These are phyloP conservation scores for Cryphonectria japonica DNA, from an alignment of 2,329 filamentous ascomycete genomes.

Conservation along the genomic window DNA sequence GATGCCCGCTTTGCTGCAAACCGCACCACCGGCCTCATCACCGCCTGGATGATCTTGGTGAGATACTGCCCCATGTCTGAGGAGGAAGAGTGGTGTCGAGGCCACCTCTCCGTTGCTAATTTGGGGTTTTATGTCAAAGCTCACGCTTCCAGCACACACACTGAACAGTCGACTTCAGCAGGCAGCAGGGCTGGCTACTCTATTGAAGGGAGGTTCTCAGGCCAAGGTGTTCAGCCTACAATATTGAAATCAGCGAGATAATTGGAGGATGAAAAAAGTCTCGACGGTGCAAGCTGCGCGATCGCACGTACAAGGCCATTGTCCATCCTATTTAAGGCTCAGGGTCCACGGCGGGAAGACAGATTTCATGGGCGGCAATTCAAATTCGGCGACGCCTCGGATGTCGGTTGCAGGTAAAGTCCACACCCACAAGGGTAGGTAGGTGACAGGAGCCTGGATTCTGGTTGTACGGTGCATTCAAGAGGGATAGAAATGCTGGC, in stretches of 20 bases:
- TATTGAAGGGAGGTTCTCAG: too few species aligned
- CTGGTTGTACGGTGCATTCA: not conserved
- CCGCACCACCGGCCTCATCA: constrained; percentile 19
- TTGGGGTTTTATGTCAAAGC: not conserved
- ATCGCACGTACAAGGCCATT: not conserved
- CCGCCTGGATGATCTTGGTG: constrained; percentile 17
- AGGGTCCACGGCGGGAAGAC: not conserved
- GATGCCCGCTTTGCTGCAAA: constrained; percentile 16
- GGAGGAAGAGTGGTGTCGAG: not conserved
- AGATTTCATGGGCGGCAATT: not conserved
- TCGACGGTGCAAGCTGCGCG: not conserved
- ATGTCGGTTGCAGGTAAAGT: constrained; percentile 16
- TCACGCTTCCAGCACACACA: not conserved
- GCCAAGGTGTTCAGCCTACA: not conserved
- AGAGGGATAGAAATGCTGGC: not conserved
- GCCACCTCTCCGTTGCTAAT: not conserved
- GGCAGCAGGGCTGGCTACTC: not conserved
- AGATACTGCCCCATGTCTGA: constrained; percentile 18
- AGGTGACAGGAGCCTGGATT: constrained; percentile 1
- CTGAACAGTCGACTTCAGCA: too few species aligned
- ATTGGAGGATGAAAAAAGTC: not conserved
- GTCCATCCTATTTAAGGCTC: constrained; percentile 1
- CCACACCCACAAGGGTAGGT: constrained; percentile 17
- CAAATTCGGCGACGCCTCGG: constrained; percentile 16
- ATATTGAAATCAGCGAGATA: not conserved